phyloP scores from a whole-genome alignment of 305 asterid genomes.

The Fraxinus sp. region DNA sequence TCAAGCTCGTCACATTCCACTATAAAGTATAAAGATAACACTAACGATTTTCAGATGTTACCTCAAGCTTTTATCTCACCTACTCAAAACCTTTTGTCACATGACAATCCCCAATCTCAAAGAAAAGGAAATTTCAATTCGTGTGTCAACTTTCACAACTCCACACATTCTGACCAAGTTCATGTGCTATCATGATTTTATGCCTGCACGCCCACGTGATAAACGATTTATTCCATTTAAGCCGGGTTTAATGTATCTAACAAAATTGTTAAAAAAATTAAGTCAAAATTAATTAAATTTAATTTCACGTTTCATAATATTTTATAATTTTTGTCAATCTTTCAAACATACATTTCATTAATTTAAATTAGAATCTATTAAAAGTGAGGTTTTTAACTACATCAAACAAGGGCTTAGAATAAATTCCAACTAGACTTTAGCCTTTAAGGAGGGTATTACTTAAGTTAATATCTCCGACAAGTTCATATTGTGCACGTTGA shows the following conservation, averaged over 20 bases:
- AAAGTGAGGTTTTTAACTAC: neutral
- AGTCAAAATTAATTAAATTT: neutral
- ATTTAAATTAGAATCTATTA: too few relatives aligned
- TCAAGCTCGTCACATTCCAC: neutral
- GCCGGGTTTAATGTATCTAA: neutral
- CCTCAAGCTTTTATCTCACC: neutral
- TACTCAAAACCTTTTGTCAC: neutral
- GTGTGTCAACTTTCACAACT: neutral
- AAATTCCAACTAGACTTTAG: neutral
- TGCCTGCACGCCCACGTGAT: too few relatives aligned
- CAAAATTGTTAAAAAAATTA: too few relatives aligned
- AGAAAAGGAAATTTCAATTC: neutral
- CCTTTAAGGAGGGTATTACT: neutral
- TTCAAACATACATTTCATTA: too few relatives aligned
- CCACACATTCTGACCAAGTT: neutral
- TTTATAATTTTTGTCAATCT: too few relatives aligned
- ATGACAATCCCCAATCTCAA: neutral
- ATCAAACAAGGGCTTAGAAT: neutral
- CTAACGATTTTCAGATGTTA: neutral
- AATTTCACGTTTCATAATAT: neutral
- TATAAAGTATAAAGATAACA: neutral
- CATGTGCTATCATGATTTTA: neutral
- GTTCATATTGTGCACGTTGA: neutral
- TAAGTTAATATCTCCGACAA: neutral
- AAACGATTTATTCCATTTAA: neutral